Base-by-base conservation (phyloP, 495 filamentous ascomycete species). In the Tuber borchii region DNA sequence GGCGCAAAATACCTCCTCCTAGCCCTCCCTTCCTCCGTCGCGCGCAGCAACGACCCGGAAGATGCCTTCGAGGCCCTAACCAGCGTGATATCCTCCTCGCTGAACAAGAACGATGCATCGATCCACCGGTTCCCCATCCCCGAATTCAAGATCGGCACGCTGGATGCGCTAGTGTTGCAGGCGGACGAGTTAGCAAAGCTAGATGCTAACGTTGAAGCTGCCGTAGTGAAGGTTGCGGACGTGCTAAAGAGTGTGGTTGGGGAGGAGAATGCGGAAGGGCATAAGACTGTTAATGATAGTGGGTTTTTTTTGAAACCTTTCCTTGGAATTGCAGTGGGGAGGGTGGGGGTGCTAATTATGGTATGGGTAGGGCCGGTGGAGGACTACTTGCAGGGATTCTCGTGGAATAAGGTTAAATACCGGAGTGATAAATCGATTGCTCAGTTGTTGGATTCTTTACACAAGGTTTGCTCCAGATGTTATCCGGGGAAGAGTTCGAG, bases 231-330 rank as follows among this genome's bases (percentile, higher is more conserved):
- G 85, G 92, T 98, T 56, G 90, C 90, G 75, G 95, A 99, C 82
- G 92, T 93, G 70, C 84, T 99, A 85, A 88, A 87, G 84, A 90
- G 86, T 73, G 88, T 97, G 78, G 86, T 97, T 3, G 91, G 91
- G 0, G 92, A 97, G 78, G 91, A 95, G 80, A 90, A 89, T 71
- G 94, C 92, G 86, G 87, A 90, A 44, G 88, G 94, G 84, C 92
- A 97, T 85, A 97, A 97, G 88, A 91, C 90, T 73, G 94, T 98
- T 82, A 97, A 97, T 85, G 94, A 98, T 81, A 97, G 95, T 98
- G 87, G 77, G 92, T 86, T 43, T 43, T 26, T 43, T 43, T 26
- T 71, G 43, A n/a, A n/a, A 48, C 65, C 72, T 43, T 71, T 61
- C 42, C 26, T 12, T 16, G 2, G 8, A 34, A 34, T 16, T 42